Base-by-base conservation (phyloP, 345 rosid genomes). In the Laguncularia racemosa region DNA sequence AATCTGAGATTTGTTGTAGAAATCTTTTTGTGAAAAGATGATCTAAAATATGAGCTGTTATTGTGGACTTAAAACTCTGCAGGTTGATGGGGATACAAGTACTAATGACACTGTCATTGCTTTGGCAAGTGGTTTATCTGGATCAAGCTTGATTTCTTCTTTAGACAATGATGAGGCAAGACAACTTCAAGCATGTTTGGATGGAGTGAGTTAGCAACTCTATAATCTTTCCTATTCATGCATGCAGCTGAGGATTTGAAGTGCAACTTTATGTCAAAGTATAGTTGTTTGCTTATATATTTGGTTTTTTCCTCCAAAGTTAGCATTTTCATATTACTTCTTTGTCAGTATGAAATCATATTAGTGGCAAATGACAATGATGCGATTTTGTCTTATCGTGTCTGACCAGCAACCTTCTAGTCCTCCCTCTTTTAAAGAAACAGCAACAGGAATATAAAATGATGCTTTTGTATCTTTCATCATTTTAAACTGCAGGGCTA, bases 31-130 rank as follows among this genome's bases (percentile, higher is more conserved):
- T 28, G 50, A 55, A 64, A 17, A 57, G 47, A 52, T 28, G 13
- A 54, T 45, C 52, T 68, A 46, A 23, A 20, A 33, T 15, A 23
- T 61, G 20, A 38, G 17, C 16, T 72, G 58, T 63, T 23, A 6
- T 23, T 23, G 28, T 44, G 14, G 1, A 20, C 54, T 70, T 62
- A 19, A 55, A 59, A 20, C 67, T n/a, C 58, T 58, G 23, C 73
- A 93, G 97, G 97, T 93, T 59, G 97, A 93, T 76, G 97, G 99
- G 44, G 97, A 84, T 78, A 87, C 99, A 19, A 89, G 96, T 68
- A 85, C 97, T 57, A 93, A 93, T 20, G 97, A 93, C 68, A 82
- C 92, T 59, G 85, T 93, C 63, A 76, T 89, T 65, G 95, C 96
- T 67, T 76, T 93, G 74, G 95, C 95, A 16, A 93, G 97, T 56